phyloP scores from a whole-genome alignment of 2,329 filamentous ascomycete genomes.

The Botryotinia globosa region DNA sequence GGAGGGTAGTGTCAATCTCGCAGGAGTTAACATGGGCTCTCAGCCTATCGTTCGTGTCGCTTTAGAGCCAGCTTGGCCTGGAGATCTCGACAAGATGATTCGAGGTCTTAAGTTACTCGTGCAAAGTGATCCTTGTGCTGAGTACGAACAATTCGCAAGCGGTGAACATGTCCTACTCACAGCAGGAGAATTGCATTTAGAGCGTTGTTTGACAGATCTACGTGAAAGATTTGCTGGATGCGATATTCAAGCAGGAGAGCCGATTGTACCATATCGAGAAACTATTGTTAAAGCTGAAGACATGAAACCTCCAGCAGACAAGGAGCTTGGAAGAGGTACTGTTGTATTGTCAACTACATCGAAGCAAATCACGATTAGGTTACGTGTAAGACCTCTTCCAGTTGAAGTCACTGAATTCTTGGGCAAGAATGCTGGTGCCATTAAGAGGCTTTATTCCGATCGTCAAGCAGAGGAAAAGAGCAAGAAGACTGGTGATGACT shows the following conservation, averaged over 20 bases:
- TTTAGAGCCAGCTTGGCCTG: constrained; percentile 87
- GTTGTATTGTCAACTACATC: constrained; percentile 75
- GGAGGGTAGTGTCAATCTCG: constrained; percentile 84
- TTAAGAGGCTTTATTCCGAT: constrained; percentile 77
- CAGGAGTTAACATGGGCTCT: constrained; percentile 75
- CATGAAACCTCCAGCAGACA: constrained; percentile 85
- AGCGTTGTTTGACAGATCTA: constrained; percentile 89
- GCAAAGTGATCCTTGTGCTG: constrained; percentile 91
- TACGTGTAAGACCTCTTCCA: constrained; percentile 79
- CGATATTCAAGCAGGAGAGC: constrained; percentile 88
- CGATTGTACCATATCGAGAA: constrained; percentile 94
- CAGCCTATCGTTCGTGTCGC: constrained; percentile 95
- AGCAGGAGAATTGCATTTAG: constrained; percentile 89
- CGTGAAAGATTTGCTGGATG: constrained; percentile 90
- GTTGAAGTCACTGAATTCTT: constrained; percentile 79
- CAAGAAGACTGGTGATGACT: constrained; percentile 31
- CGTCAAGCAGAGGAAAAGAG: constrained; percentile 50
- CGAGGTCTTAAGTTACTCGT: constrained; percentile 80
- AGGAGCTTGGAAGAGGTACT: constrained; percentile 80
- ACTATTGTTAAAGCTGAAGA: constrained; percentile 84
- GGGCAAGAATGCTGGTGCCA: constrained; percentile 71
- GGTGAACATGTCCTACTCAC: constrained; percentile 95
- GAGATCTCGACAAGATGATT: constrained; percentile 93
- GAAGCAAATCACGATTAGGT: constrained; percentile 75
- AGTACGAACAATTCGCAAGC: constrained; percentile 89